Evolutionary conservation across 2,329 filamentous ascomycete species (phyloP), one percentile per base, ranked within the genome.

Genomic region (Apiospora saccharicola): DNA sequence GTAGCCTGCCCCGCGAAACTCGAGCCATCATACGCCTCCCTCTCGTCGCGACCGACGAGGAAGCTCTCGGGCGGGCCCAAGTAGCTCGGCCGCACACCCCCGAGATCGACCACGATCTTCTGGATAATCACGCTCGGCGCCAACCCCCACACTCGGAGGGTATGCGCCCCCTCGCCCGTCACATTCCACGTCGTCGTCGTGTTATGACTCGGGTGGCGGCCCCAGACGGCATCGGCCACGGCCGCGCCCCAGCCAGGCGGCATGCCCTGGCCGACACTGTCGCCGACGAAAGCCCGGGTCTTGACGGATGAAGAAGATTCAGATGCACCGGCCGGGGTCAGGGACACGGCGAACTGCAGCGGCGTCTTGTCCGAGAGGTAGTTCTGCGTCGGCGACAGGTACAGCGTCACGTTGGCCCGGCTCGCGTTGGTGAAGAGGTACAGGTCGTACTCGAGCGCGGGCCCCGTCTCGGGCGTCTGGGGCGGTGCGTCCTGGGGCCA

Each of bases 401-500:
- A 86, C 3, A 90, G 82, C 0, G 86, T 84, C 69, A 85, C 81
- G 75, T 83, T 84, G 67, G 83, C 83, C 22, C 82, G 82, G 6
- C 84, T 79, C 26, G 79, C 79, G 72, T 85, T 85, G 61, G 86
- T 88, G 82, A 91, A 92, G 16, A 90, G 83, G 79, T 90, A 92
- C 72, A 92, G 77, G 70, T 88, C 84, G 78, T 92, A 93, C 74
- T 90, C 86, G 12, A 92, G 84, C 5, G 85, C 86, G 0, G 90
- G 90, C 0, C 84, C 87, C 14, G 84, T 83, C 3, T 82, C 82
- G 0, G 86, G 78, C 2, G 83, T 81, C 46, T 90, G 84, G 22
- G 88, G 87, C 53, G 85, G 83, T 0, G 86, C 83, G 26, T 85
- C 82, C 44, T 86, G 84, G 0, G 90, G 89, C 76, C 85, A 84